Conservation (phyloP, 1,284 basidiomycete species). For the Anthracocystis panici-leucophaei region DNA sequence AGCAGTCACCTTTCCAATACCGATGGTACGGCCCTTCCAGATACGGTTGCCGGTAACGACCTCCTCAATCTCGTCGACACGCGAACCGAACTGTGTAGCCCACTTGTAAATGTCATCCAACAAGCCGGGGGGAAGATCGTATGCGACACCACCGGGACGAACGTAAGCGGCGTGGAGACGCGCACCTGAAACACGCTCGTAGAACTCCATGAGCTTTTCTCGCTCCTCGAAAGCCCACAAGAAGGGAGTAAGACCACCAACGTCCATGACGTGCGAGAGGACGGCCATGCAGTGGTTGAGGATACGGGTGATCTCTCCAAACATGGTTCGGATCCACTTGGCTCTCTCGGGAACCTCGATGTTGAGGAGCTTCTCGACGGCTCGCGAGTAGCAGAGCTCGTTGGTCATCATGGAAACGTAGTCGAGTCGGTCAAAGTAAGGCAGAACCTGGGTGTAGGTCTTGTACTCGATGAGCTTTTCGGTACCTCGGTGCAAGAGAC, state of each 20-base stretch:
- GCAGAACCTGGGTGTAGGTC: slow-evolving; percentile 97
- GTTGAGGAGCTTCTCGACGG: slow-evolving; percentile 97
- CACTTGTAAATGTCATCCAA: slow-evolving; percentile 98
- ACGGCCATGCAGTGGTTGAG: slow-evolving; percentile 99
- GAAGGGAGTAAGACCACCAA: slow-evolving; percentile 98
- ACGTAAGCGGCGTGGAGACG: slow-evolving; percentile 98
- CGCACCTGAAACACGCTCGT: slow-evolving; percentile 97
- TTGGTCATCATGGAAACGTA: slow-evolving; percentile 89
- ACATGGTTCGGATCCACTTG: slow-evolving; percentile 97
- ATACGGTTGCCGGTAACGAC: slow-evolving; percentile 97
- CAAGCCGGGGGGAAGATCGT: slow-evolving; percentile 94
- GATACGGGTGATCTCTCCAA: slow-evolving; percentile 95
- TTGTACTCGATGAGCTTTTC: slow-evolving; percentile 99
- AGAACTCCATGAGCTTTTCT: slow-evolving; percentile 99
- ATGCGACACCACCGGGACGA: slow-evolving; percentile 96
- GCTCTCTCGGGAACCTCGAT: slow-evolving; percentile 98
- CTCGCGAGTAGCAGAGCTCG: slow-evolving; percentile 89
- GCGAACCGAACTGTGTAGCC: slow-evolving; percentile 91
- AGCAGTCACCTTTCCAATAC: slow-evolving; percentile 89
- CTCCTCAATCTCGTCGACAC: slow-evolving; percentile 97
- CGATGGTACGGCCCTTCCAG: slow-evolving; percentile 95
- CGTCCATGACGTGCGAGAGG: slow-evolving; percentile 80
- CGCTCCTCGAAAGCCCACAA: slow-evolving; percentile 99
- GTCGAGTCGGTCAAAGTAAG: slow-evolving; percentile 98
- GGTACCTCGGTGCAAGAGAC: slow-evolving; percentile 94